These are phyloP conservation scores for Jaenimonas drosophilae DNA, from an alignment of 208 protist species.

Conservation along the genomic window DNA sequence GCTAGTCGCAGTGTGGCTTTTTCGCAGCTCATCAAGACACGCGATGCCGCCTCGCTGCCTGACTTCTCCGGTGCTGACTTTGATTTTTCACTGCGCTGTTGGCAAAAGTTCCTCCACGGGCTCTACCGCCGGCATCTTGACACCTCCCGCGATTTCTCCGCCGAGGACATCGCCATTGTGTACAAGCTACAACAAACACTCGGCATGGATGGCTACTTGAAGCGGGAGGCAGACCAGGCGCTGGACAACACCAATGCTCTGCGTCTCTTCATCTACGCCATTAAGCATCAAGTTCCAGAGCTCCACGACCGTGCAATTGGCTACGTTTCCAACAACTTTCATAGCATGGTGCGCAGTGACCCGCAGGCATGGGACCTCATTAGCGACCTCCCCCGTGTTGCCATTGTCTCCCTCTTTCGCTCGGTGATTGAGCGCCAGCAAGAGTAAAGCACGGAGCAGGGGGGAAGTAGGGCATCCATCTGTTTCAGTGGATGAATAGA, in stretches of 20 bases:
- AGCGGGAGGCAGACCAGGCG: constrained; percentile 73
- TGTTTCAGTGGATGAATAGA: too few relatives aligned
- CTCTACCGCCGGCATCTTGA: constrained; percentile 79
- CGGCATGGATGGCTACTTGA: constrained; percentile 80
- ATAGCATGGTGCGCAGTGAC: constrained; percentile 45
- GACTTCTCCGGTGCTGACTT: constrained; percentile 48
- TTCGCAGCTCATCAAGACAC: constrained; percentile 51
- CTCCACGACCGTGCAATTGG: constrained; percentile 71
- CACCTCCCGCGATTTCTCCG: constrained; percentile 51
- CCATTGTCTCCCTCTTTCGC: constrained; percentile 69
- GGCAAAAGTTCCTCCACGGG: constrained; percentile 61
- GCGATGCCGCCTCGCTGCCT: constrained; percentile 29
- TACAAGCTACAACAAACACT: constrained; percentile 75
- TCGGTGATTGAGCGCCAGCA: constrained; percentile 55
- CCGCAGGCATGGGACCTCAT: constrained; percentile 81
- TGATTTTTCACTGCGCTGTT: constrained; percentile 78
- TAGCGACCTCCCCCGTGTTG: constrained; percentile 61
- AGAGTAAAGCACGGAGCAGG: too few relatives aligned
- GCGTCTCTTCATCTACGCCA: constrained; percentile 71
- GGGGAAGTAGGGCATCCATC: too few relatives aligned
- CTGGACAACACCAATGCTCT: constrained; percentile 59
- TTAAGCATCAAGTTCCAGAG: constrained; percentile 75
- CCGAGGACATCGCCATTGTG: constrained; percentile 76
- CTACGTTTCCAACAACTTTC: constrained; percentile 62
- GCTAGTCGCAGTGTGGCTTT: constrained; percentile 76